phyloP scores from a whole-genome alignment of 2,329 filamentous ascomycete genomes.

The Penicillium hordei region DNA sequence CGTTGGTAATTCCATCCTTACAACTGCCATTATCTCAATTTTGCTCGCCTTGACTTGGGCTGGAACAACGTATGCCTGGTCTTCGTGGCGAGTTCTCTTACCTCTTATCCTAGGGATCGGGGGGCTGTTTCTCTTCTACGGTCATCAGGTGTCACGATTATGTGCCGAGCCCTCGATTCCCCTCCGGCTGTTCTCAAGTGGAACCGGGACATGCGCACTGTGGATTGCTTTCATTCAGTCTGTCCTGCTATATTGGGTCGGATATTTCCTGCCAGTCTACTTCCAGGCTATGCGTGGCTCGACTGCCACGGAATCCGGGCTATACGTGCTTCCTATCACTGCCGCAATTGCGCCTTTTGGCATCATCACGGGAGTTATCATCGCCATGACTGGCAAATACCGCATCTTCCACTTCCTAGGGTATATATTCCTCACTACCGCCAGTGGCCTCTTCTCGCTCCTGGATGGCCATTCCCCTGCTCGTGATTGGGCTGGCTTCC shows the following conservation, averaged over 20 bases:
- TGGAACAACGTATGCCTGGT: constrained; percentile 33
- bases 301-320: constrained; percentile 34
- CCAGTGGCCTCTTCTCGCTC: constrained; percentile 30
- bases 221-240: constrained; percentile 18
- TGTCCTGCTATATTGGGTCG: constrained; percentile 15
- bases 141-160: neutral
- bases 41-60: constrained; percentile 35
- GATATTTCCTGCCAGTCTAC: constrained; percentile 47
- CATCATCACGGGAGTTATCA: constrained; percentile 32
- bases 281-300: constrained; percentile 45
- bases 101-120: constrained; percentile 31
- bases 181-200: constrained; percentile 1
- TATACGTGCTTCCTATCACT: constrained; percentile 33
- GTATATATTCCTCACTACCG: constrained; percentile 29
- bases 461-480: constrained; percentile 26
- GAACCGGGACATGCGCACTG: neutral
- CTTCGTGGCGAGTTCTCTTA: constrained; percentile 29
- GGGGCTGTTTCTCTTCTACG: constrained; percentile 32
- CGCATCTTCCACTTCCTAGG: constrained; percentile 29
- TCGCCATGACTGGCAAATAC: constrained; percentile 39
- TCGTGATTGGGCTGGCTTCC: constrained; percentile 31
- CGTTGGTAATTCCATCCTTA: constrained; percentile 31
- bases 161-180: constrained; percentile 3
- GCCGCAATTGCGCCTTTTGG: constrained; percentile 27
- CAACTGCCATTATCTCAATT: constrained; percentile 28